phyloP scores from a whole-genome alignment of 306 rosid genomes.

The Alnus rubra region DNA sequence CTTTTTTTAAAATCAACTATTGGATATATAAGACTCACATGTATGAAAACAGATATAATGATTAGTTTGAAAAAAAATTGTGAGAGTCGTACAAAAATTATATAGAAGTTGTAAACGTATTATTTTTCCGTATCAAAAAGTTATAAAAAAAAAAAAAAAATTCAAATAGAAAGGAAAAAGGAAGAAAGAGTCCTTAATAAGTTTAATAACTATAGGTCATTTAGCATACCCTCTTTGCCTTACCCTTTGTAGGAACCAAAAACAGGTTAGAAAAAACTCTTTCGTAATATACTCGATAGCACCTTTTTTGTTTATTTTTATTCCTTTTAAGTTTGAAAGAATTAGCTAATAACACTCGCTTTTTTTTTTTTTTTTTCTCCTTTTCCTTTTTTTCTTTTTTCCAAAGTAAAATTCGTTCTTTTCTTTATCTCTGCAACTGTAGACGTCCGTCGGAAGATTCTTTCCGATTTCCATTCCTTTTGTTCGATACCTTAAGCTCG shows the following conservation, averaged over 20 bases:
- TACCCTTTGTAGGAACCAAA: neutral
- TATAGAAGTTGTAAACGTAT: too few species aligned
- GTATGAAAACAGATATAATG: too few species aligned
- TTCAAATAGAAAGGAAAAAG: too few species aligned
- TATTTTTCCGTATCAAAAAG: too few species aligned
- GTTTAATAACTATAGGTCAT: neutral
- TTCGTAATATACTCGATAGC: neutral
- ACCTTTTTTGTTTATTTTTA: neutral
- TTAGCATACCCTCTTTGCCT: neutral
- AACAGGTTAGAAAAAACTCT: neutral
- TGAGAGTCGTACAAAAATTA: too few species aligned
- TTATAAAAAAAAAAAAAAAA: too few species aligned
- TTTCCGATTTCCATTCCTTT: conserved; percentile 30
- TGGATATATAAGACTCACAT: too few species aligned
- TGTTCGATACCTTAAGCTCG: conserved; percentile 22
- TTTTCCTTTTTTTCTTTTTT: neutral
- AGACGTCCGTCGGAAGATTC: conserved; percentile 54
- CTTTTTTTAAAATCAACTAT: too few species aligned
- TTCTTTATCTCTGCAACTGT: conserved; percentile 34
- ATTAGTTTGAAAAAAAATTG: too few species aligned
- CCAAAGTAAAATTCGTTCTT: conserved; percentile 39
- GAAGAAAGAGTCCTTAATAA: neutral
- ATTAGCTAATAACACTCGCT: conserved; percentile 7
- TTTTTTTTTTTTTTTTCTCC: too few species aligned
- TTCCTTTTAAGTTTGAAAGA: neutral